Evolutionary conservation across 2,329 filamentous ascomycete genomes (phyloP), one percentile per base, ranked within the genome.

Genomic region (Arthroderma uncinatum): DNA sequence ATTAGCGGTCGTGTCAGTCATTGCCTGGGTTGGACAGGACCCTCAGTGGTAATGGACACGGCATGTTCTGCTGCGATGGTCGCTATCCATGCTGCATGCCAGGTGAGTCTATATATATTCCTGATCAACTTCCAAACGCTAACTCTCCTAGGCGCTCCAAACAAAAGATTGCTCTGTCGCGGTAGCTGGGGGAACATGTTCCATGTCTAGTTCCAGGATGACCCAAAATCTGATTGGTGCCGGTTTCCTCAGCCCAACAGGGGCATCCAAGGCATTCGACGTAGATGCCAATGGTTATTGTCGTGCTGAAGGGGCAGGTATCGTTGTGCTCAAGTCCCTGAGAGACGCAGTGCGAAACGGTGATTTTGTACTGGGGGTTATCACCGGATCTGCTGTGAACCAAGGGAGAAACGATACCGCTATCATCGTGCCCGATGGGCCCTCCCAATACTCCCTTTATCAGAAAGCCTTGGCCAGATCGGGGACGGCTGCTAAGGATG

Each of bases 261-360:
- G 87, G 6, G 80, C 82, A 61, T 91, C 87, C 71, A 87, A 89
- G 66, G 89, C 87, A 0, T 93, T 89, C 66, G 87, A 92, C 69
- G 84, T 89, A 61, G 82, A 79, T 37, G 88, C 88, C 2, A 86
- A 91, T 70, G 88, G 88, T 1, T 92, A 93, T 71, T 92, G 87
- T 72, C 83, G 88, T 67, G 87, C 83, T 56, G 88, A 93, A 64
- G 84, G 82, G 16, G 85, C 86, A 60, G 87, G 83, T 1, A 84
- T 85, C 0, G 78, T 93, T 53, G 78, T 93, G 21, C 74, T 93
- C 52, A 94, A 94, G 77, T 79, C 88, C 34, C 81, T 91, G 1
- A 84, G 89, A 56, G 88, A 92, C 70, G 89, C 89, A 0, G 69
- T 87, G 54, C 81, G 81, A 0, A 87, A 93, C 64, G 84, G 87